These are phyloP conservation scores for Solanum peruvianum DNA, from an alignment of 257 asterid genomes.

Conservation along the genomic window DNA sequence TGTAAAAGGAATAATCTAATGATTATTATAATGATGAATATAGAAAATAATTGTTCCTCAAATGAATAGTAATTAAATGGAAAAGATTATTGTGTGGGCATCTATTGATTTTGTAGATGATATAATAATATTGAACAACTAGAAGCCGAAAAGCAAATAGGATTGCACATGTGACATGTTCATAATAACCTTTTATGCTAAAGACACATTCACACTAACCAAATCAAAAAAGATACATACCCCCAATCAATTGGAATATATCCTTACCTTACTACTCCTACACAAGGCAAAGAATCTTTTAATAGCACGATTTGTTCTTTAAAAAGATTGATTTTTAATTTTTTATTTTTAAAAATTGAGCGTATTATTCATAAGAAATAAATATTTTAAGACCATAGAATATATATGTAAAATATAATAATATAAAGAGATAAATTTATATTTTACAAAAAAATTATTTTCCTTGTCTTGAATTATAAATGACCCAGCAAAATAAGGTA, in stretches of 20 bases:
- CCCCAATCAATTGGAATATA: constrained; percentile 17
- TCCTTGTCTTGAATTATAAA: too few relatives aligned
- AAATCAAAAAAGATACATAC: constrained; percentile 11
- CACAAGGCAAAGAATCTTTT: background rate
- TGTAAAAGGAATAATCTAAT: background rate
- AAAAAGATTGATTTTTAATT: background rate
- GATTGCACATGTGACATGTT: constrained; percentile 13
- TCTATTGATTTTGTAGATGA: constrained; percentile 12
- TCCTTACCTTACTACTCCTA: background rate
- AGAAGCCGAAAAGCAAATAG: constrained; percentile 18
- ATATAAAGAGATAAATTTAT: background rate
- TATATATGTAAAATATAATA: background rate
- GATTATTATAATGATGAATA: background rate
- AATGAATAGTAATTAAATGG: background rate
- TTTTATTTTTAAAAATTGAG: background rate
- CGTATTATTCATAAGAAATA: rapidly evolving
- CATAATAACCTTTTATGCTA: constrained; percentile 21
- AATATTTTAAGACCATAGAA: background rate
- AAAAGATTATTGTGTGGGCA: constrained; percentile 37
- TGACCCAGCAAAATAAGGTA: background rate
- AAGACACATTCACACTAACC: constrained; percentile 26
- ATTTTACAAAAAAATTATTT: too few relatives aligned
- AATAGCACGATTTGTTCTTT: background rate
- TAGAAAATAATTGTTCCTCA: background rate
- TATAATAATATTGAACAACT: background rate